Conservation (phyloP, 2,329 filamentous ascomycete species). For the Neonectria hederae region DNA sequence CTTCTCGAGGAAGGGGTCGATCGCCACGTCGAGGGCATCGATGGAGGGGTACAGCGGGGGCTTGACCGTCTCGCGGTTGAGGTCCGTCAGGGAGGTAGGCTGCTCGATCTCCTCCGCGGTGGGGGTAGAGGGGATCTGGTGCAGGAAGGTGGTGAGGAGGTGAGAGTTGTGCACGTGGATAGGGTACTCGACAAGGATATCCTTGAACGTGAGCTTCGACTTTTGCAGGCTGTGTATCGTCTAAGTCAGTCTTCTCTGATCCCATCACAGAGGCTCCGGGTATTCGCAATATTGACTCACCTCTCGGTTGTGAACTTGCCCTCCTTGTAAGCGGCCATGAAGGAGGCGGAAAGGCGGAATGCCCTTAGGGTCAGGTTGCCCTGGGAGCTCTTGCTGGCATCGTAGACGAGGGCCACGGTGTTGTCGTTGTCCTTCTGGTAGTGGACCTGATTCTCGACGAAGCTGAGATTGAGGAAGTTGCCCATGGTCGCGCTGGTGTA, state of each 20-base stretch:
- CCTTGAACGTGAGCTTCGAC: conserved; percentile 90
- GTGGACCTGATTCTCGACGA: conserved; percentile 97
- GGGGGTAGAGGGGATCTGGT: conserved; percentile 82
- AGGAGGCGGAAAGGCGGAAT: conserved; percentile 86
- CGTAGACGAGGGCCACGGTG: conserved; percentile 90
- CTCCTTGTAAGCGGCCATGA: conserved; percentile 95
- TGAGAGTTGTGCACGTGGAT: conserved; percentile 96
- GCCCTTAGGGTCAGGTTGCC: conserved; percentile 89
- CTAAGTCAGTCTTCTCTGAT: conserved; percentile 27
- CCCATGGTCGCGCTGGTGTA: conserved; percentile 99
- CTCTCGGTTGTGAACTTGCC: conserved; percentile 96
- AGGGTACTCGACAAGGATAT: conserved; percentile 91
- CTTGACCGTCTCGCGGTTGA: conserved; percentile 71
- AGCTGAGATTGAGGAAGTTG: conserved; percentile 94
- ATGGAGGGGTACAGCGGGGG: conserved; percentile 85
- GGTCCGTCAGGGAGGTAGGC: conserved; percentile 80
- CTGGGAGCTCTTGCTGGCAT: conserved; percentile 94
- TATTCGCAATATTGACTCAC: conserved; percentile 60
- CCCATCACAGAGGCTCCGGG: not conserved
- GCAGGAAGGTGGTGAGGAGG: conserved; percentile 92
- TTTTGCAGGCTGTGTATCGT: conserved; percentile 79
- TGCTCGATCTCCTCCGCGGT: conserved; percentile 73
- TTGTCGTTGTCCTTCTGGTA: conserved; percentile 96
- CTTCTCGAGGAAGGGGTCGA: conserved; percentile 98
- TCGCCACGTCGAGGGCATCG: conserved; percentile 88